phyloP scores from a whole-genome alignment of 2,329 filamentous ascomycete genomes.

The Fusarium sp. region DNA sequence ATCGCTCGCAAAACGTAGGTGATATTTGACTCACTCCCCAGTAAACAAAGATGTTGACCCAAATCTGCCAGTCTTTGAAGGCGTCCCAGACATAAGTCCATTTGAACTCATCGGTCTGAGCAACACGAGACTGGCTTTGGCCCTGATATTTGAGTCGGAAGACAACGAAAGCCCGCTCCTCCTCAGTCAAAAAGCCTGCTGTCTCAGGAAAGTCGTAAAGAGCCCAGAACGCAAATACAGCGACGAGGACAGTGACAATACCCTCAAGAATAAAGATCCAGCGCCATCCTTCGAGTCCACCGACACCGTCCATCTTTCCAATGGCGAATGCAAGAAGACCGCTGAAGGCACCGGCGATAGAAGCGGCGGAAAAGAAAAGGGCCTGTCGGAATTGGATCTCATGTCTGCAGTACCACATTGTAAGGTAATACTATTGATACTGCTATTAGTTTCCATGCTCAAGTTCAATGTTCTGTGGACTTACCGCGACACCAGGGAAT shows the following conservation, averaged over 20 bases:
- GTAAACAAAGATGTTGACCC: slow-evolving; percentile 68
- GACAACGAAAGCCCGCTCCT: slow-evolving; percentile 77
- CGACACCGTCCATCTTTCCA: slow-evolving; percentile 74
- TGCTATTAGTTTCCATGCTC: neutral
- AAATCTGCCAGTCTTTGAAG: slow-evolving; percentile 84
- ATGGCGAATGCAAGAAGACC: slow-evolving; percentile 78
- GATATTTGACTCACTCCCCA: slow-evolving; percentile 64
- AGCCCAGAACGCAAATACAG: slow-evolving; percentile 73
- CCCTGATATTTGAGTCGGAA: slow-evolving; percentile 75
- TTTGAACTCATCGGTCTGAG: slow-evolving; percentile 78
- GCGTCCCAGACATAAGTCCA: slow-evolving; percentile 79
- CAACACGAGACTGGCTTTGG: slow-evolving; percentile 52
- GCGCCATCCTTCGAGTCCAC: slow-evolving; percentile 68
- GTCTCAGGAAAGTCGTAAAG: slow-evolving; percentile 86
- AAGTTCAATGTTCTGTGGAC: neutral
- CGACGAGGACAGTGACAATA: slow-evolving; percentile 74
- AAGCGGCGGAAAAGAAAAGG: slow-evolving; percentile 85
- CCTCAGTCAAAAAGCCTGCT: slow-evolving; percentile 76
- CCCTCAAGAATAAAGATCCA: slow-evolving; percentile 79
- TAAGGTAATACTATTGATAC: slow-evolving; percentile 60
- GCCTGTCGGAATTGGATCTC: slow-evolving; percentile 69
- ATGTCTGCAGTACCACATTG: slow-evolving; percentile 69
- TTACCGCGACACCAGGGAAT: slow-evolving; percentile 69
- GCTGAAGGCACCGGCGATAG: slow-evolving; percentile 81
- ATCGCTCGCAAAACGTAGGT: accelerated